A percentile compares a stretch with the other conserved stretches of the same genome.
phyloP scores from a whole-genome alignment of 208 protist species.

The Crithidia sp. region DNA sequence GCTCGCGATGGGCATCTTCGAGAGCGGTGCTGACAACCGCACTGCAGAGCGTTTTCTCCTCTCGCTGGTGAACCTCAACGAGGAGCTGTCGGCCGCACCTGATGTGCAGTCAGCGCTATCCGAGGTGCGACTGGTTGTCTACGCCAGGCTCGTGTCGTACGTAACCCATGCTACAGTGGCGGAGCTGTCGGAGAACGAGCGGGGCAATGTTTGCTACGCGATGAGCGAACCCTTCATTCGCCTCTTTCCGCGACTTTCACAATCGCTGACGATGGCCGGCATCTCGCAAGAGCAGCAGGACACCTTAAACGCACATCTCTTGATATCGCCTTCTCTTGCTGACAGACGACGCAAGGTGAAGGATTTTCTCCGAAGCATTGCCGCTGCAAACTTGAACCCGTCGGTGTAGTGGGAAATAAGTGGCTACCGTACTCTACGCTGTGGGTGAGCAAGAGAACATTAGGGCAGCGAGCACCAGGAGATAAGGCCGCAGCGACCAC shows the following conservation, averaged over 20 bases:
- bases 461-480: no score
- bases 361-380: slow-evolving; percentile 52
- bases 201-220: slow-evolving; percentile 37
- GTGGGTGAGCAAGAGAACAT: no score
- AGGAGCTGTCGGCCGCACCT: slow-evolving; percentile 10
- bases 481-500: no score
- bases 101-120: slow-evolving; percentile 30
- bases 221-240: slow-evolving; percentile 55
- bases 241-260: slow-evolving; percentile 47
- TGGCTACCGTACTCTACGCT: no score
- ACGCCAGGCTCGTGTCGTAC: slow-evolving; percentile 51
- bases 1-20: slow-evolving; percentile 47
- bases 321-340: slow-evolving; percentile 36
- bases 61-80: slow-evolving; percentile 36
- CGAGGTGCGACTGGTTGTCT: slow-evolving; percentile 43
- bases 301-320: slow-evolving; percentile 62
- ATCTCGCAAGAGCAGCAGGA: slow-evolving; percentile 42
- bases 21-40: slow-evolving; percentile 44
- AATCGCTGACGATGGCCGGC: slow-evolving; percentile 35
- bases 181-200: slow-evolving; percentile 36
- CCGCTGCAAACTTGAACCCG: neutral
- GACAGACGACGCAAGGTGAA: slow-evolving; percentile 59
- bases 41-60: slow-evolving; percentile 45
- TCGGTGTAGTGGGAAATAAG: neutral
- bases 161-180: slow-evolving; percentile 28